These are phyloP conservation scores for Friedmanniomyces endolithicus DNA, from an alignment of 495 filamentous ascomycete species.

Conservation along the genomic window DNA sequence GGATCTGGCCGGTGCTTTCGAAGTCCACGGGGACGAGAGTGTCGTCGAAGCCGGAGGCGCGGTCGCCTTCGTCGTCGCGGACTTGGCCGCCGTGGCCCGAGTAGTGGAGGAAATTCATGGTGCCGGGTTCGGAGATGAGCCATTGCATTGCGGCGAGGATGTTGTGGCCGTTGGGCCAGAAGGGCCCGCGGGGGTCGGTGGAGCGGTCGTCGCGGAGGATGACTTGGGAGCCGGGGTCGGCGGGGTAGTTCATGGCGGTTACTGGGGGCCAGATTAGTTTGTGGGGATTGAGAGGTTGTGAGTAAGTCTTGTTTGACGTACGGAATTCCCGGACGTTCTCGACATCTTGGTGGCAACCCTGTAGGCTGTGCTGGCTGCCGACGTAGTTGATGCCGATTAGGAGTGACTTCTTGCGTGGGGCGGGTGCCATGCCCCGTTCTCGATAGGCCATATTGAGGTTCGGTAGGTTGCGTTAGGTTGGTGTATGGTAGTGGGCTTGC, in stretches of 20 bases:
- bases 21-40: slow-evolving; percentile 48
- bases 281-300: background rate
- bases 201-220: slow-evolving; percentile 40
- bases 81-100: slow-evolving; percentile 45
- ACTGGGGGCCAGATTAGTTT: background rate
- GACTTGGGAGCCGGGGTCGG: slow-evolving; percentile 39
- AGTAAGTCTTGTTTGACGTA: slow-evolving; percentile 6
- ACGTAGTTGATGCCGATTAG: slow-evolving; percentile 52
- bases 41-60: slow-evolving; percentile 36
- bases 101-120: slow-evolving; percentile 43
- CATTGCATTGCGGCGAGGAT: slow-evolving; percentile 46
- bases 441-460: background rate
- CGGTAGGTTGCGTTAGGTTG: too few species aligned
- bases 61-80: slow-evolving; percentile 21
- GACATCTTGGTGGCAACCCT: slow-evolving; percentile 47
- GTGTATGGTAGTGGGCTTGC: too few species aligned
- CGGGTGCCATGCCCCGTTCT: background rate
- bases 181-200: slow-evolving; percentile 32
- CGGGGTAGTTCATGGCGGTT: slow-evolving; percentile 31
- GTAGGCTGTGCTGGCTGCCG: slow-evolving; percentile 38
- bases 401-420: slow-evolving; percentile 40
- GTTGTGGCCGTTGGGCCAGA: slow-evolving; percentile 42
- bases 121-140: slow-evolving; percentile 40
- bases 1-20: slow-evolving; percentile 38
- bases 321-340: slow-evolving; percentile 39